Base-by-base conservation (phyloP, 2,329 filamentous ascomycete species). In the Graphilbum sp. region DNA sequence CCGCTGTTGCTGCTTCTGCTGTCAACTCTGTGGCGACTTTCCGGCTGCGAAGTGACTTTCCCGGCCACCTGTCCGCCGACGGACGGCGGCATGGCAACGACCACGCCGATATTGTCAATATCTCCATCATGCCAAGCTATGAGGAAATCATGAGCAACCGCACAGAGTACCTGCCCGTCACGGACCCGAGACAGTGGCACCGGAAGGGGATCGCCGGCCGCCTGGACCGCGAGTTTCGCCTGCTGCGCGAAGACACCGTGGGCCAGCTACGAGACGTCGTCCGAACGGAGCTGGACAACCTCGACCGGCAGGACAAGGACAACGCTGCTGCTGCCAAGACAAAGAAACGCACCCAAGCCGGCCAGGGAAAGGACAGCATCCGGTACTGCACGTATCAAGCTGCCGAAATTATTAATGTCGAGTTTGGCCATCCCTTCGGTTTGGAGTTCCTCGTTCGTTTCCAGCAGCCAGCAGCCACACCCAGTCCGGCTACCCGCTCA, bases 81-180 rank as follows among this genome's bases (percentile, higher is more conserved):
- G 80, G 80, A 0, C 78, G 78, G 0, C 66, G 80, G 0, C 79
- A 87, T 45, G 76, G 86, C 52, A 87, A 87, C 38, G 80, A 86
- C 46, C 69, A 68, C 48, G 57, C 48, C 2, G 63, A 82, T 44
- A 76, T 75, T 46, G 63, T 69, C 0, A 42, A 72, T 0, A 72
- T 83, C 25, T 56, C 66, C 2, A 73, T 85, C 13, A 65, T 72
- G 35, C 81, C 80, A 0, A 85, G 79, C 0, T 52, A 64, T 0
- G 71, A 79, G 4, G 67, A 68, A 2, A 56, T 78, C 0, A 30
- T 13, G 15, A 30, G 27, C 15, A 30, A 12, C 10, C 27, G 27
- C 6, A n/a, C 10, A 5, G 27, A 30, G 15, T 30, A 30, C 15
- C 15, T 30, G 10, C 27, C 27, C 10, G 15, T n/a, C 7, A n/a